These are phyloP conservation scores for Acer yangbiense DNA, from an alignment of 345 rosid species.

Conservation along the genomic window DNA sequence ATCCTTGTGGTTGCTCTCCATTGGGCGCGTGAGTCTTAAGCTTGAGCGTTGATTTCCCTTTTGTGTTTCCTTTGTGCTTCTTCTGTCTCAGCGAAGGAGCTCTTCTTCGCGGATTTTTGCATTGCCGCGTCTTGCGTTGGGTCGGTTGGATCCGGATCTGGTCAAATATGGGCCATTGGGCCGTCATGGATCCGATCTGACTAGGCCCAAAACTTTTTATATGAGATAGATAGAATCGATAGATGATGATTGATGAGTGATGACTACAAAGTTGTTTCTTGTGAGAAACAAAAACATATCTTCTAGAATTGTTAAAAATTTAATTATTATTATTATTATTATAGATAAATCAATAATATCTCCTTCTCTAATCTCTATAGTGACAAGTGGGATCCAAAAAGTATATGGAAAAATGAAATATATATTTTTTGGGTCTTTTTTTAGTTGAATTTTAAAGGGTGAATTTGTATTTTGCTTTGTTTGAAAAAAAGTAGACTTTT, in stretches of 20 bases:
- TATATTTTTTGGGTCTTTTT: too few relatives aligned
- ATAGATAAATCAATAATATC: too few relatives aligned
- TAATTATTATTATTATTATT: too few relatives aligned
- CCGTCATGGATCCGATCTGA: not conserved
- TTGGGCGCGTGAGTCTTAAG: conserved; percentile 35
- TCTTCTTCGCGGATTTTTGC: conserved; percentile 14
- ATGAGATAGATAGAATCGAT: too few relatives aligned
- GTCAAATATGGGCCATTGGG: conserved; percentile 6
- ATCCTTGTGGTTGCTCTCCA: conserved; percentile 40
- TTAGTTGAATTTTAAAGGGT: not conserved
- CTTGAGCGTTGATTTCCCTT: conserved; percentile 22
- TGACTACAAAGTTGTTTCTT: not conserved
- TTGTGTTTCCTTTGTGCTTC: conserved; percentile 74
- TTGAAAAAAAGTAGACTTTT: not conserved
- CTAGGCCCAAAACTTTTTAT: not conserved
- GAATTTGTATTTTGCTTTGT: not conserved
- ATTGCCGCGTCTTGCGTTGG: not conserved
- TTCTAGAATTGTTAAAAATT: not conserved
- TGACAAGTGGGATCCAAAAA: not conserved
- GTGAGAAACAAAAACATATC: not conserved
- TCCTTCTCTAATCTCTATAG: not conserved
- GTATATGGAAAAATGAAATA: too few relatives aligned
- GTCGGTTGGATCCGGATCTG: not conserved
- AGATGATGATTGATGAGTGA: not conserved
- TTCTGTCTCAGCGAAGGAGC: conserved; percentile 31